Evolutionary conservation across 495 filamentous ascomycete genomes (phyloP), one percentile per base, ranked within the genome.

Genomic region (Penicillium silybi): DNA sequence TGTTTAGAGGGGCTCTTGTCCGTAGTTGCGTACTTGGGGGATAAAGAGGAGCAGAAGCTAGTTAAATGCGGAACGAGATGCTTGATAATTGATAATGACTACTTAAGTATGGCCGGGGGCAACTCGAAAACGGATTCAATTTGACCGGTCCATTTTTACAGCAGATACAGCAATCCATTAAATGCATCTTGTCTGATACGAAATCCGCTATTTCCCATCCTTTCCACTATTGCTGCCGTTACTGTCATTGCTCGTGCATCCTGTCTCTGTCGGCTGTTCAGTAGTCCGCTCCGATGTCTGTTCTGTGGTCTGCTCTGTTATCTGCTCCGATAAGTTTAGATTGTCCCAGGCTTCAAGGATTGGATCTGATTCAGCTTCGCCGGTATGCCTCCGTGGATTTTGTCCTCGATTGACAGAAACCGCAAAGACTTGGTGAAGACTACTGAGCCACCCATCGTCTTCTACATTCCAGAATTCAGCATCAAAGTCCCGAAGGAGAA

Each of bases 351-450:
- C 11, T 13, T 32, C 10, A 11, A 32, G 29, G 29, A 23, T 23
- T 32, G 9, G 29, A 32, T 13, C 11, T 32, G 13, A 32, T 32
- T 32, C 2, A 13, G 29, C 11, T 8, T 32, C 29, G 13, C 4
- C 9, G 8, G 11, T 32, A 13, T 15, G 29, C 11, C 29, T 13
- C 13, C 29, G 9, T 32, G 29, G 11, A 3, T 10, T 10, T 32
- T 13, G 11, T 2, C 4, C 29, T 32, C 13, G 6, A 32, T 32
- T 15, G 11, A 32, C 10, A 13, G 29, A 8, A 13, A 32, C 10
- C 11, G 20, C 39, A 38, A 60, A 54, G 22, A 58, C 58, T 6
- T 58, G 56, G 37, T 65, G 59, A 2, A 49, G 51, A 25, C 62
- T 58, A 19, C 59, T 60, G 43, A 60, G 52, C 18, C 52, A 35